phyloP scores from a whole-genome alignment of 1,284 basidiomycete species.

The Austropuccinia psidii region DNA sequence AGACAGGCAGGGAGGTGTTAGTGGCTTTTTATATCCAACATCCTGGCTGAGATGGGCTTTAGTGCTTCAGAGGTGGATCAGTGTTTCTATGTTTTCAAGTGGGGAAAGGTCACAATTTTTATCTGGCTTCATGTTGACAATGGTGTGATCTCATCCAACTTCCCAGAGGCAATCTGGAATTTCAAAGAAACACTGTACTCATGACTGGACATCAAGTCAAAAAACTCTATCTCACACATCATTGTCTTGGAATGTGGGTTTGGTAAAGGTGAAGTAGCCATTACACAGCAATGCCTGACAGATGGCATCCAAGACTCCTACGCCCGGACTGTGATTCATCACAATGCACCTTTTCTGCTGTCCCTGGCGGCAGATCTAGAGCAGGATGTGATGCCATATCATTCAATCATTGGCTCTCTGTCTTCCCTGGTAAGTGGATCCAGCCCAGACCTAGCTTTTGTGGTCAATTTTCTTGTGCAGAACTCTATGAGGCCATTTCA shows the following conservation, averaged over 20 bases:
- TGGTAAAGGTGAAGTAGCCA: neutral
- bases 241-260: no score
- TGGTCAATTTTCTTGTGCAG: neutral
- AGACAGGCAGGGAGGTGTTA: no score
- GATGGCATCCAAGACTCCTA: neutral
- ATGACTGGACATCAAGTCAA: no score
- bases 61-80: neutral
- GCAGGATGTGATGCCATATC: neutral
- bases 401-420: neutral
- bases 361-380: no score
- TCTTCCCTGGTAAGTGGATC: neutral
- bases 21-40: neutral
- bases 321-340: no score
- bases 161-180: neutral
- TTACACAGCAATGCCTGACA: neutral
- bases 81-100: neutral
- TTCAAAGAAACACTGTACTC: neutral
- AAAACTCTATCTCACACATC: no score
- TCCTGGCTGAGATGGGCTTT: neutral
- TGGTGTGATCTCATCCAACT: neutral
- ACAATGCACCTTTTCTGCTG: no score
- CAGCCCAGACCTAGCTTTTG: neutral
- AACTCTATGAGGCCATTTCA: neutral
- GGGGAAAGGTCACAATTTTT: neutral
- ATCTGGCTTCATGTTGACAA: no score